Evolutionary conservation across 2,329 filamentous ascomycete genomes (phyloP).

Genomic region (Emergomyces africanus): DNA sequence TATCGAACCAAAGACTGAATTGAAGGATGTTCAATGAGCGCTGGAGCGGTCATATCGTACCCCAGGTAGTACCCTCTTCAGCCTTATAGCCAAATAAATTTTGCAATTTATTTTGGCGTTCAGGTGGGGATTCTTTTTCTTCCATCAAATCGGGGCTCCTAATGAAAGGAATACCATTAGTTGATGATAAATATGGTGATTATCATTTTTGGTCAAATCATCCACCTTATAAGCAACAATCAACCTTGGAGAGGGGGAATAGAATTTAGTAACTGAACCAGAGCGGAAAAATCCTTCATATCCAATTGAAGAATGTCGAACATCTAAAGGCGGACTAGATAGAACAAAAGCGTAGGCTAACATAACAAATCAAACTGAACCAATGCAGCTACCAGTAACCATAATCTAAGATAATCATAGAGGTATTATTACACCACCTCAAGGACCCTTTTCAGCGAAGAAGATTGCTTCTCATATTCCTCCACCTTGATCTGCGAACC

Average conservation of each 20-base stretch:
- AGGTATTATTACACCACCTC: conserved; percentile 35
- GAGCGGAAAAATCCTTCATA: not conserved
- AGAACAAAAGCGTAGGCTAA: not conserved
- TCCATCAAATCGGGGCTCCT: too few relatives aligned
- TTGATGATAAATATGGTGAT: too few relatives aligned
- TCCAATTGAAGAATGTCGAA: not conserved
- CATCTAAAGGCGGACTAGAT: too few relatives aligned
- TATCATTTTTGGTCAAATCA: not conserved
- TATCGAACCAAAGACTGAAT: conserved; percentile 36
- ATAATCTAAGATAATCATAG: not conserved
- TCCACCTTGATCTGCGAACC: conserved; percentile 63
- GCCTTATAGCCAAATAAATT: not conserved
- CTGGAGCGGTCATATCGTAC: not conserved
- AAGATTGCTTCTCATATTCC: conserved; percentile 60
- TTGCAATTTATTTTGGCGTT: not conserved
- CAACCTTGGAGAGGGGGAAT: not conserved
- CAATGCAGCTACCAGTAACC: not conserved
- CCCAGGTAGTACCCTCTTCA: not conserved
- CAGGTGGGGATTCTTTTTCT: not conserved
- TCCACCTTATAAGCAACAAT: not conserved
- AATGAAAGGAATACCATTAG: not conserved
- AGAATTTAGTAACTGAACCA: not conserved
- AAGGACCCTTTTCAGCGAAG: conserved; percentile 57
- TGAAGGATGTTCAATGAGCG: conserved; percentile 25
- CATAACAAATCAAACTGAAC: not conserved